phyloP scores from a whole-genome alignment of 2,329 filamentous ascomycete species.

The Xylaria sp. region DNA sequence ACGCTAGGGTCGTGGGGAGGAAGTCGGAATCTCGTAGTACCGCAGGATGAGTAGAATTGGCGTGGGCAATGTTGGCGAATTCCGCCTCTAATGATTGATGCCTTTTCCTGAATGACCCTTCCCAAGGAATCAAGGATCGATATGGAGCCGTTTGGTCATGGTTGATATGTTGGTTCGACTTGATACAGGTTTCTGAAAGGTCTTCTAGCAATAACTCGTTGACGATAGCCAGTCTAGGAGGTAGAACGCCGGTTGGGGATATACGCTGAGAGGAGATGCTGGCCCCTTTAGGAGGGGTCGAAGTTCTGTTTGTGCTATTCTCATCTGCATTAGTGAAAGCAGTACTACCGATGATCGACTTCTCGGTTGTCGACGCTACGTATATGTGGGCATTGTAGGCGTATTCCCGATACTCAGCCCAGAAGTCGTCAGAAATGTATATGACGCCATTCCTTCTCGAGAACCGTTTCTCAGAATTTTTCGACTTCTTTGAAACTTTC shows the following conservation, averaged over 20 bases:
- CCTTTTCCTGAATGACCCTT: background rate
- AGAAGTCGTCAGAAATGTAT: background rate
- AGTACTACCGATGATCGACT: background rate
- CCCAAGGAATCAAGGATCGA: background rate
- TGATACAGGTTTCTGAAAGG: background rate
- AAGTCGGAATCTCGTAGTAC: background rate
- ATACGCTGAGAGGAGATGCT: background rate
- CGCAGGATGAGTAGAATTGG: background rate
- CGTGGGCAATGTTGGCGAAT: background rate
- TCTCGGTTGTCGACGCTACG: background rate
- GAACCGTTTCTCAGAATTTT: background rate
- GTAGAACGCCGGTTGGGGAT: background rate
- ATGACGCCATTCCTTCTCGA: background rate
- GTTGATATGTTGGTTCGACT: background rate
- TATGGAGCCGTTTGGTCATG: background rate
- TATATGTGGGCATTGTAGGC: background rate
- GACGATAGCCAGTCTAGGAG: background rate
- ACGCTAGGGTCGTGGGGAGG: background rate
- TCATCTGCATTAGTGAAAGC: background rate
- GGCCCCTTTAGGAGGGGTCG: background rate
- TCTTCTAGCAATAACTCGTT: background rate
- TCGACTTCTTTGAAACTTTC: background rate
- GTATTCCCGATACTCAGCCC: background rate
- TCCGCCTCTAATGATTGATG: background rate
- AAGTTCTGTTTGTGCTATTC: background rate